Evolutionary conservation across 176 grass and related monocot species (phyloP).

Genomic region (Carex parvula): DNA sequence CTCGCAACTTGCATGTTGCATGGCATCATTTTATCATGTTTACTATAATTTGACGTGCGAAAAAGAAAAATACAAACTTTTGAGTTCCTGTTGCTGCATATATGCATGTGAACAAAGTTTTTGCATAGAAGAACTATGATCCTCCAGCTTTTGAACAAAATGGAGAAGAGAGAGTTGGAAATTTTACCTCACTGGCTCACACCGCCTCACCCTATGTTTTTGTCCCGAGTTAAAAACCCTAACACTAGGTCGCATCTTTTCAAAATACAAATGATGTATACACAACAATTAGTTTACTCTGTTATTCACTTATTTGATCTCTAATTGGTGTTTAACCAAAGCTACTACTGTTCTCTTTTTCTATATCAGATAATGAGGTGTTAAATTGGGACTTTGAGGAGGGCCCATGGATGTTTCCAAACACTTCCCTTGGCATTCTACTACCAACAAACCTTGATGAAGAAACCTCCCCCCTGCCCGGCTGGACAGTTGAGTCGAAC

Average conservation of each 20-base stretch:
- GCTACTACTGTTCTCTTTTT: background rate
- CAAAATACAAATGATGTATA: background rate
- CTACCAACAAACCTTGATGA: constrained; percentile 93
- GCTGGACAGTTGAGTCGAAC: constrained; percentile 94
- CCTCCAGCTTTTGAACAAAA: background rate
- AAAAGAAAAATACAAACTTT: too few relatives aligned
- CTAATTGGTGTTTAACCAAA: background rate
- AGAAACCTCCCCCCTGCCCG: constrained; percentile 68
- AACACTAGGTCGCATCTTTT: background rate
- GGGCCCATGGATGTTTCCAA: constrained; percentile 92
- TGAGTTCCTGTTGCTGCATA: background rate
- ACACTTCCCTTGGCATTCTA: constrained; percentile 86
- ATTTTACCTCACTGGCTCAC: background rate
- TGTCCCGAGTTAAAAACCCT: background rate
- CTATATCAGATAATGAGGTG: constrained; percentile 63
- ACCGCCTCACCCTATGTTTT: background rate
- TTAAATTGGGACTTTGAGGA: constrained; percentile 95
- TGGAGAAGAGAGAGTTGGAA: background rate
- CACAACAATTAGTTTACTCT: background rate
- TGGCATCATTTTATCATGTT: background rate
- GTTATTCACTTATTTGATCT: background rate
- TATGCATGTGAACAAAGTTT: background rate
- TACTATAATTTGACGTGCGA: background rate
- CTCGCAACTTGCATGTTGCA: background rate
- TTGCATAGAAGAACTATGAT: background rate